phyloP scores from a whole-genome alignment of 306 rosid genomes.

The Vigna mungo region DNA sequence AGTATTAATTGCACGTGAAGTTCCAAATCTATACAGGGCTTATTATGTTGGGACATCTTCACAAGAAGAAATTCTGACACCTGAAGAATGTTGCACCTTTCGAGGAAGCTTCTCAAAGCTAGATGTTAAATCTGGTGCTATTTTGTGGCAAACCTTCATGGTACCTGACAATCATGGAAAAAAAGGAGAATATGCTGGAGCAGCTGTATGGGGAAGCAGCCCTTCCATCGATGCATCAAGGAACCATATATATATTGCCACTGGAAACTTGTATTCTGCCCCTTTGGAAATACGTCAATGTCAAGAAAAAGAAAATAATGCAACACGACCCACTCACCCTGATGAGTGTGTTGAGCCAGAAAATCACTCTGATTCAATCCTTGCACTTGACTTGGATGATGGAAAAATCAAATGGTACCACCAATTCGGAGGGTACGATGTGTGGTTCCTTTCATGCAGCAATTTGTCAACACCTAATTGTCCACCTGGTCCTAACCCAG shows the following conservation, averaged over 20 bases:
- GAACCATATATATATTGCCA: slow-evolving; percentile 59
- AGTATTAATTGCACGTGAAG: not conserved
- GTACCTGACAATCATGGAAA: slow-evolving; percentile 55
- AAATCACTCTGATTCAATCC: slow-evolving; percentile 59
- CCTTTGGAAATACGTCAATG: slow-evolving; percentile 51
- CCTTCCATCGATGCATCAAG: slow-evolving; percentile 60
- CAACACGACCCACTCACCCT: slow-evolving; percentile 47
- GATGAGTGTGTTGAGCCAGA: slow-evolving; percentile 66
- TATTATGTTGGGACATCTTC: slow-evolving; percentile 46
- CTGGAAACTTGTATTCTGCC: slow-evolving; percentile 63
- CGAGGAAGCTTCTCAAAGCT: slow-evolving; percentile 62
- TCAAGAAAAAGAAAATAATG: slow-evolving; percentile 57
- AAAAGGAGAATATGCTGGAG: slow-evolving; percentile 57
- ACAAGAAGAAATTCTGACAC: slow-evolving; percentile 45
- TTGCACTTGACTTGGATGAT: slow-evolving; percentile 60
- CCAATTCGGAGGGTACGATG: slow-evolving; percentile 74
- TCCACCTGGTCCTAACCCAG: slow-evolving; percentile 64
- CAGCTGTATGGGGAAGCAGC: slow-evolving; percentile 71
- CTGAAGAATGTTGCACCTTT: slow-evolving; percentile 59
- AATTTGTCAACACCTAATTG: slow-evolving; percentile 52
- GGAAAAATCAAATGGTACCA: slow-evolving; percentile 62
- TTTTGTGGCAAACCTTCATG: slow-evolving; percentile 64
- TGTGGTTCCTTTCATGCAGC: slow-evolving; percentile 54
- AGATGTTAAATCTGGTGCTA: slow-evolving; percentile 44
- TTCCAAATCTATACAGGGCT: not conserved